Base-by-base conservation (phyloP, 768 basidiomycete genomes). In the Dioszegia aurantiaca region DNA sequence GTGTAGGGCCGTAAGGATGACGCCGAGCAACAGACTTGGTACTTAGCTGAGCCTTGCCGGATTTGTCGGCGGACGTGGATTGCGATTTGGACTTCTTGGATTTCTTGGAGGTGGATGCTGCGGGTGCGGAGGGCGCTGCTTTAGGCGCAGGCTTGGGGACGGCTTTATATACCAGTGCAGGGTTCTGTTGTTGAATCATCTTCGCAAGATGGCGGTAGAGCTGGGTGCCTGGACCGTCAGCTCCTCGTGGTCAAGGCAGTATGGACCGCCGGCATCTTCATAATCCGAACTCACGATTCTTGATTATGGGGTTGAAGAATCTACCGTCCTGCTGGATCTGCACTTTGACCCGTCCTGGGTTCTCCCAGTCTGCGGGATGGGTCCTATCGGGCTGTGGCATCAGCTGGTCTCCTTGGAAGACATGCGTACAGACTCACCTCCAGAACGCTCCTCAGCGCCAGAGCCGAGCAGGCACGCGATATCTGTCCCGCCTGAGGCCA, bases 351-450 rank as follows among this genome's bases (percentile, higher is more conserved):
- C 94, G 83, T 9, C 94, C 94, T 0, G 94, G 94, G 75, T 99
- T 99, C 71, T 89, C 93, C 94, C 94, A 99, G 76, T 99, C 94
- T 51, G 89, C 83, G 11, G 94, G 94, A 70, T 99, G 94, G 26
- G 83, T 80, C 77, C 93, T 97, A 70, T 84, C 83, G 24, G 79
- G 76, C 79, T 81, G 58, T 0, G 41, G 17, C n/a, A 28, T 55
- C 39, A 55, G 39, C 28, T 36, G 12, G 30, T 8, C 19, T 52
- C 11, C 19, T 28, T 42, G 14, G 17, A n/a, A 10, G 17, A 16
- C 5, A 31, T 30, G 41, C 12, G 26, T 4, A 8, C 40, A 16
- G 26, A 67, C 77, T 55, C 36, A 90, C 89, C 80, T 98, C 92
- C 66, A 92, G 90, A 4, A 95, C 81, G 1, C 86, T 84, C 12